phyloP scores from a whole-genome alignment of 768 basidiomycete genomes.

The Hortiboletus campestris region DNA sequence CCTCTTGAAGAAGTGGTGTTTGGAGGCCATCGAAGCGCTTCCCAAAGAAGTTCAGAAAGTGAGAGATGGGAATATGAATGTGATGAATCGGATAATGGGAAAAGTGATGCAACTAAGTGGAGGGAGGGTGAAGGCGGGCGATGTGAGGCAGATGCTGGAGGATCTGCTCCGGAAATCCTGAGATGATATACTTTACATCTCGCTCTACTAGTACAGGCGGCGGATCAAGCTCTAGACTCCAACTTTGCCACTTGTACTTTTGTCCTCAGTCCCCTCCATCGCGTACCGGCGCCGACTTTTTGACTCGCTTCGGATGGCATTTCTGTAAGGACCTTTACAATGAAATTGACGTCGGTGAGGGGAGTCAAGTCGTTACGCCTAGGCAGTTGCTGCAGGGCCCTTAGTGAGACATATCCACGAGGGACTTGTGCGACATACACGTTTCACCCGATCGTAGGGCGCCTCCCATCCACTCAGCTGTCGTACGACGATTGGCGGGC shows the following conservation, averaged over 20 bases:
- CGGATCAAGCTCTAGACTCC: slow-evolving; percentile 4
- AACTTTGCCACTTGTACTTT: slow-evolving; percentile 50
- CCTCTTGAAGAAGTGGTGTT: slow-evolving; percentile 55
- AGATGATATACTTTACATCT: slow-evolving; percentile 1
- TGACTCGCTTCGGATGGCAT: slow-evolving; percentile 60
- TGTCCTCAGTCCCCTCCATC: slow-evolving; percentile 82
- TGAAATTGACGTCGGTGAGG: slow-evolving; percentile 83
- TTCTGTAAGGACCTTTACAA: slow-evolving; percentile 67
- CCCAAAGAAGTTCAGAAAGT: slow-evolving; percentile 68
- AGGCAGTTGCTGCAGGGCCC: slow-evolving; percentile 54
- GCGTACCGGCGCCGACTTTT: slow-evolving; percentile 63
- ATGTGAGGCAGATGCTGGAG: slow-evolving; percentile 50
- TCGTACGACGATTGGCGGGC: slow-evolving; percentile 63
- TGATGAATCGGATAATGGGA: slow-evolving; percentile 54
- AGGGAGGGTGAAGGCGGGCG: slow-evolving; percentile 75
- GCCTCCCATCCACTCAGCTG: slow-evolving; percentile 92
- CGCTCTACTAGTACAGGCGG: neutral
- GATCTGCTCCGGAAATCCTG: slow-evolving; percentile 36
- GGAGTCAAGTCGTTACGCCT: slow-evolving; percentile 80
- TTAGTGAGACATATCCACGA: neutral
- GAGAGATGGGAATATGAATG: slow-evolving; percentile 62
- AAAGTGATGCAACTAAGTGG: slow-evolving; percentile 77
- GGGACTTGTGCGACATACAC: slow-evolving; percentile 43
- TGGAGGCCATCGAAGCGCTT: slow-evolving; percentile 58
- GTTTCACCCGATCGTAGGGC: slow-evolving; percentile 75